Evolutionary conservation across 73 alveolate genomes (phyloP), one percentile per base, ranked within the genome.

Genomic region (Strombidium stylifer): DNA sequence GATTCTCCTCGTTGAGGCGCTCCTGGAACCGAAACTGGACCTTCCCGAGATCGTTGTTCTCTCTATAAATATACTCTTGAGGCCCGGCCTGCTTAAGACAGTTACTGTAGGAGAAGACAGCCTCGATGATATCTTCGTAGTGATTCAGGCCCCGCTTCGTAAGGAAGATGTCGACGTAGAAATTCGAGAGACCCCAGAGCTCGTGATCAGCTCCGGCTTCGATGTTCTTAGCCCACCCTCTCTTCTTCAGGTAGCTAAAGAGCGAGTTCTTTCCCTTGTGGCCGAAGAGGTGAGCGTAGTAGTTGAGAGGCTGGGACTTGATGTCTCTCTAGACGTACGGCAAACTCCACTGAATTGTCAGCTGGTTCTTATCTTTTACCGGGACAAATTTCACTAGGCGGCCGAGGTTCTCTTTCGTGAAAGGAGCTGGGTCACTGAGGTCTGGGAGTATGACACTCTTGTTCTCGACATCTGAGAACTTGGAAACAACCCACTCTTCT

Each of bases 221-320:
- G 26, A 94, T 73, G 41, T 62, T 78, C 36, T 67, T 73, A 37
- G 96, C 94, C 47, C 88, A 84, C 50, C 88, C 96, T 57, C 89
- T 96, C 64, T 87, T 65, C 32, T 77, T 77, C 48, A 94, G 76
- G 47, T 86, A 85, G 25, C 94, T 69, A 37, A 88, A 71, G n/a
- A 94, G 84, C 21, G 94, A 82, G 64, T 94, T 90, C 49, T 71
- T 91, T 15, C 98, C 98, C 62, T 90, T 96, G 57, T 90, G 98
- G 37, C 96, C 96, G 19, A 90, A 56, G 23, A 90, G 40, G 47
- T 88, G 92, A 18, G 94, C 67, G 34, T 50, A 24, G 52, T 72
- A 81, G 20, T 56, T 57, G 48, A 79, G 69, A 30, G 94, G 93
- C 45, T 81, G 71, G 47, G 69, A 49, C 25, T 64, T 64, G 53